A percentile compares a stretch with the other conserved stretches of the same genome.
These are phyloP conservation scores for Neoboletus magnificus DNA, from an alignment of 768 basidiomycete genomes.

Conservation along the genomic window DNA sequence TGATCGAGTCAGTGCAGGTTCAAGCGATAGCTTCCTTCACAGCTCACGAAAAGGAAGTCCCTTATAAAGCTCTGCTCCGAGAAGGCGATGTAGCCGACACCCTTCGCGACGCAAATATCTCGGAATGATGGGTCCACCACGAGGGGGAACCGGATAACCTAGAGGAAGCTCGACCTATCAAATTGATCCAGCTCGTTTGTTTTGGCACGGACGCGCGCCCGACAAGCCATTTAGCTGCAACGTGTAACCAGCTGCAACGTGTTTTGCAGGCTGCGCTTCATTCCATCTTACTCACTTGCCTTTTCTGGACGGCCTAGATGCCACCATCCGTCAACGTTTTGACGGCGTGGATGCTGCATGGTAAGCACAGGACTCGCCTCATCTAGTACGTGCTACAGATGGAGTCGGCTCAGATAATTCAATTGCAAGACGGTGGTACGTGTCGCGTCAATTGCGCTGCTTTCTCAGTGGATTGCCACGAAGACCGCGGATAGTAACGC, in stretches of 20 bases:
- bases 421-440: conserved; percentile 5
- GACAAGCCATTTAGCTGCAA: conserved; percentile 16
- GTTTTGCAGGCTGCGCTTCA: conserved; percentile 20
- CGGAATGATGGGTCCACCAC: conserved; percentile 18
- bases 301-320: conserved; percentile 19
- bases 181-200: conserved; percentile 10
- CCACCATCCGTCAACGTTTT: not conserved
- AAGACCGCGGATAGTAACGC: conserved; percentile 10
- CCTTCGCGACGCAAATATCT: conserved; percentile 15
- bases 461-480: not conserved
- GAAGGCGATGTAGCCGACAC: conserved; percentile 27
- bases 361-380: conserved; percentile 13
- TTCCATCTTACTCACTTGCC: conserved; percentile 26
- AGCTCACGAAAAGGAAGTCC: conserved; percentile 12
- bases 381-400: not conserved
- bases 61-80: conserved; percentile 25
- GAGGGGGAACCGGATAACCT: conserved; percentile 10
- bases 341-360: conserved; percentile 24
- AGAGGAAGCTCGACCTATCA: not conserved
- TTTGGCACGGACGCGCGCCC: conserved; percentile 1
- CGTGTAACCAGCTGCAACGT: conserved; percentile 23
- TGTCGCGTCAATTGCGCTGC: conserved; percentile 10
- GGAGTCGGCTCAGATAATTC: not conserved
- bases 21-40: conserved; percentile 12
- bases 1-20: conserved; percentile 13